Evolutionary conservation across 2,329 filamentous ascomycete species (phyloP).

Genomic region (Colletotrichum lupini): DNA sequence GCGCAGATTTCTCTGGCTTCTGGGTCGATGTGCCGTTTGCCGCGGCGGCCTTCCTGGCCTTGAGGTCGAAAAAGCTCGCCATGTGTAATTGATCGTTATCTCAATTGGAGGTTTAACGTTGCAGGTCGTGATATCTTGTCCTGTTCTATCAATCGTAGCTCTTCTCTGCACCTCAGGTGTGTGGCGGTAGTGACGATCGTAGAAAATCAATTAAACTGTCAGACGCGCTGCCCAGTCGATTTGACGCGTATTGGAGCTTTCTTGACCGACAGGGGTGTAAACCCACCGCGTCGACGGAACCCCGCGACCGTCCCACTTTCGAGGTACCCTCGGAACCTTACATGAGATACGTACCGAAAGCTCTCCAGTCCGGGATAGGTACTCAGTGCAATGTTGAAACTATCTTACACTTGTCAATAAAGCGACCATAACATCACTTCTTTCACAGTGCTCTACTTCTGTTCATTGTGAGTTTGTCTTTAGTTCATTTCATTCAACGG

Average conservation of each 20-base stretch:
- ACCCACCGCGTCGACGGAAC: conserved; percentile 2
- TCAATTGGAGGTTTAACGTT: not conserved
- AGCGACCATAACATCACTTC: too few relatives aligned
- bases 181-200: not conserved
- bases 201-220: conserved; percentile 33
- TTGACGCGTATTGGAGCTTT: conserved; percentile 29
- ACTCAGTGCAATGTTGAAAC: not conserved
- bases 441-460: too few relatives aligned
- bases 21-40: conserved; percentile 70
- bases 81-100: conserved; percentile 56
- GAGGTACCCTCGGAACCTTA: not conserved
- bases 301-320: conserved; percentile 24
- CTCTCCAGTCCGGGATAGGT: not conserved
- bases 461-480: not conserved
- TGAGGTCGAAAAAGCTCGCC: conserved; percentile 95
- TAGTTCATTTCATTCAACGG: not conserved
- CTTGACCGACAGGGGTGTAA: conserved; percentile 12
- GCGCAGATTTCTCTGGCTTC: conserved; percentile 71
- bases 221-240: conserved; percentile 22
- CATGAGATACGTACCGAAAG: not conserved
- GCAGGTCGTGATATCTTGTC: not conserved
- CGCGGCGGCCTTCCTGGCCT: conserved; percentile 85
- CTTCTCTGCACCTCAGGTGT: not conserved
- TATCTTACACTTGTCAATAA: not conserved
- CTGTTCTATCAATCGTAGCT: not conserved